phyloP scores from a whole-genome alignment of 495 filamentous ascomycete genomes.

The Aspergillus sparsus region DNA sequence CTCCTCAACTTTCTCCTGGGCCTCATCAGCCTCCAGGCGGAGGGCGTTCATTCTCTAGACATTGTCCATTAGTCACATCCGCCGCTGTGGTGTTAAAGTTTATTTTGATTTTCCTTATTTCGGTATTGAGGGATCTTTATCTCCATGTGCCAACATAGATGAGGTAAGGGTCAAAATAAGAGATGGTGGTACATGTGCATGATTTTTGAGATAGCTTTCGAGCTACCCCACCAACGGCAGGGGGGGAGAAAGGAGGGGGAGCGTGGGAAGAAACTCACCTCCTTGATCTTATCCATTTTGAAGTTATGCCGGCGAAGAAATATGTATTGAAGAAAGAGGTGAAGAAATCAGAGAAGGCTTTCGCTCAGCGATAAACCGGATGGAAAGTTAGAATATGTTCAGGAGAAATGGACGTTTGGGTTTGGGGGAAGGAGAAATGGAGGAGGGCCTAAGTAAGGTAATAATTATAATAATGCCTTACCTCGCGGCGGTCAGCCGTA shows the following conservation, averaged over 20 bases:
- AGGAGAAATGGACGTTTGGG: conserved; percentile 22
- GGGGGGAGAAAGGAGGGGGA: conserved; percentile 27
- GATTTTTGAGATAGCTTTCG: conserved; percentile 31
- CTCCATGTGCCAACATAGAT: conserved; percentile 19
- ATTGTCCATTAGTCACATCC: conserved; percentile 23
- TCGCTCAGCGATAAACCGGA: conserved; percentile 50
- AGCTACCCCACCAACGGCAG: conserved; percentile 51
- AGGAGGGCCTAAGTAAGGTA: conserved; percentile 16
- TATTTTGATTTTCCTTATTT: conserved; percentile 17
- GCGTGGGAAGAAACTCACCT: conserved; percentile 57
- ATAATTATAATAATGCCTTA: conserved; percentile 38
- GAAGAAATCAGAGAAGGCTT: conserved; percentile 28
- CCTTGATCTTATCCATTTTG: conserved; percentile 70
- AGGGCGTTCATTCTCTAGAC: conserved; percentile 87
- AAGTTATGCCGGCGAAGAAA: conserved; percentile 22
- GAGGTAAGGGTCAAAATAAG: conserved; percentile 18
- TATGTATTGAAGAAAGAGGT: conserved; percentile 35
- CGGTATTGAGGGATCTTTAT: conserved; percentile 13
- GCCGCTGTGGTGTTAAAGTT: background rate
- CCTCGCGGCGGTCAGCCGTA: conserved; percentile 41
- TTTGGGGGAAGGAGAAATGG: conserved; percentile 26
- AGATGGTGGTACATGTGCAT: conserved; percentile 27
- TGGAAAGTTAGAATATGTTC: conserved; percentile 22
- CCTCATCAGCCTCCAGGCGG: conserved; percentile 87
- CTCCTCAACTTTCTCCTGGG: conserved; percentile 77